A percentile compares a stretch with the other conserved stretches of the same genome.
These are phyloP conservation scores for Populus davidiana DNA, from an alignment of 345 rosid genomes.

Conservation along the genomic window DNA sequence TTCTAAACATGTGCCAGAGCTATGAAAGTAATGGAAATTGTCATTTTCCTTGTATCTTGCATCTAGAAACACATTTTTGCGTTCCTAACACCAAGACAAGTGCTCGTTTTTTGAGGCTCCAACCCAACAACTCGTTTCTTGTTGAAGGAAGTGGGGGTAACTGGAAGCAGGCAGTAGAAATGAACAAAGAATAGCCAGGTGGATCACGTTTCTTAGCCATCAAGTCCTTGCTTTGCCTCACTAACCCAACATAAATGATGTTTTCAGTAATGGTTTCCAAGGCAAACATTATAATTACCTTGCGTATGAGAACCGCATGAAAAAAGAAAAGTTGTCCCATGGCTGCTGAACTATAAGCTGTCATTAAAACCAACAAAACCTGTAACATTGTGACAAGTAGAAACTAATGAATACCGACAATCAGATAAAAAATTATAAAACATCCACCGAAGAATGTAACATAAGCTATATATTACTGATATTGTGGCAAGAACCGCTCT, in stretches of 20 bases:
- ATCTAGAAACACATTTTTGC: not conserved
- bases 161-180: not conserved
- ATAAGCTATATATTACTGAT: constrained; percentile 40
- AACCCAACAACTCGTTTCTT: too few species aligned
- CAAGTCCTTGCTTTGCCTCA: not conserved
- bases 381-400: constrained; percentile 28
- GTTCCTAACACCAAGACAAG: not conserved
- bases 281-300: constrained; percentile 43
- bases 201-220: not conserved
- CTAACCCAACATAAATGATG: not conserved
- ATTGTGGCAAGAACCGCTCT: constrained; percentile 77
- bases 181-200: not conserved
- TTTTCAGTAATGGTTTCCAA: not conserved
- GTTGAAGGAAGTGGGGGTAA: not conserved
- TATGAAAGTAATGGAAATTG: not conserved
- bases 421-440: not conserved
- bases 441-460: constrained; percentile 4
- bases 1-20: too few species aligned
- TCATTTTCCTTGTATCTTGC: not conserved
- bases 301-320: constrained; percentile 88
- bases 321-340: constrained; percentile 96
- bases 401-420: constrained; percentile 11
- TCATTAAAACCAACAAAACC: constrained; percentile 68
- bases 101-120: not conserved
- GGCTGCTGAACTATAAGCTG: constrained; percentile 86